phyloP scores from a whole-genome alignment of 2,329 filamentous ascomycete species.

The Fusarium pininemorale region DNA sequence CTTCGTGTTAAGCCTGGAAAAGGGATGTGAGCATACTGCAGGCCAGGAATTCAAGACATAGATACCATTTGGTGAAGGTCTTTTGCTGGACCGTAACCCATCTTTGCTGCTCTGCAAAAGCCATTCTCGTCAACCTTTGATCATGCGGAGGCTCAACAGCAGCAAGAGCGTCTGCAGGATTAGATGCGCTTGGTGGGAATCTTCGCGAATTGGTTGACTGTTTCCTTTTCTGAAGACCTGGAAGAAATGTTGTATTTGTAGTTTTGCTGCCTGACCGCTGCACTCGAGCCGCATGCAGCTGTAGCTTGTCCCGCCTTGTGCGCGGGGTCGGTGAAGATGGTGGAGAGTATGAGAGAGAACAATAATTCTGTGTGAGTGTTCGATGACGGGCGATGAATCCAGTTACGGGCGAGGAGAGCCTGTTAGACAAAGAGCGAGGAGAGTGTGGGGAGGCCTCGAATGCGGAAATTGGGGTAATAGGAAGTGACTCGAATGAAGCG shows the following conservation, averaged over 20 bases:
- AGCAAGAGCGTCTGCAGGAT: conserved; percentile 55
- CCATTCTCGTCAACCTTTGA: conserved; percentile 66
- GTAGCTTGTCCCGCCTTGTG: conserved; percentile 57
- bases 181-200: conserved; percentile 48
- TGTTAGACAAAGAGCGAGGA: conserved; percentile 10
- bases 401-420: conserved; percentile 30
- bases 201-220: conserved; percentile 35
- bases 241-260: conserved; percentile 26
- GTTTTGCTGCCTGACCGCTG: conserved; percentile 56
- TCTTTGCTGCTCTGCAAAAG: conserved; percentile 70
- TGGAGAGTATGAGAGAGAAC: conserved; percentile 33
- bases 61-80: conserved; percentile 94
- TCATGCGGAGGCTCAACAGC: conserved; percentile 60
- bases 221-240: conserved; percentile 33
- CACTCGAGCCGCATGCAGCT: conserved; percentile 59
- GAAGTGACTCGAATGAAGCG: conserved; percentile 34
- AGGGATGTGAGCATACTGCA: conserved; percentile 12
- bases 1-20: conserved; percentile 90
- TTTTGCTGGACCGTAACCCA: conserved; percentile 92
- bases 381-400: conserved; percentile 27
- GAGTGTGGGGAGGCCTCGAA: conserved; percentile 24
- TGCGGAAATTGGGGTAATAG: conserved; percentile 31
- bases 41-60: not conserved
- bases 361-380: conserved; percentile 35
- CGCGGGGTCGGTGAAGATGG: conserved; percentile 47